Conservation (phyloP, 2,329 filamentous ascomycete species). For the Colletotrichum lentis region DNA sequence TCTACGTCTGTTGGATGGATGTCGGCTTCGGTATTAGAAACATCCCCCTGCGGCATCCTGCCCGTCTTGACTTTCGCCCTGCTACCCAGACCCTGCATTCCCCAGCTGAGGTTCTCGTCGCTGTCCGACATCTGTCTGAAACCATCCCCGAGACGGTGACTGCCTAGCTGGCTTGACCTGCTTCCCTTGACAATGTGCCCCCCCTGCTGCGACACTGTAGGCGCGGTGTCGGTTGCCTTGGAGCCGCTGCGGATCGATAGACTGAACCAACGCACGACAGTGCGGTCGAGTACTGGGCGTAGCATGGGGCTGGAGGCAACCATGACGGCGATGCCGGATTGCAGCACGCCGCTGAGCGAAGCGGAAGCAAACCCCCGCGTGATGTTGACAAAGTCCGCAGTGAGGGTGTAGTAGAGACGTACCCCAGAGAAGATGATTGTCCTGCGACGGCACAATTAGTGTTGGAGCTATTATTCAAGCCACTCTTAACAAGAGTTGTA, state of each 20-base stretch:
- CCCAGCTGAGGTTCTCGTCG: conserved; percentile 40
- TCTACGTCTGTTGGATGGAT: neutral
- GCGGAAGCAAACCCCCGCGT: conserved; percentile 32
- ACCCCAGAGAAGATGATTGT: conserved; percentile 38
- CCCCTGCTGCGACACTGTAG: neutral
- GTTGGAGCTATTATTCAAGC: too few species aligned
- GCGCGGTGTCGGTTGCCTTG: neutral
- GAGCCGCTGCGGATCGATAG: neutral
- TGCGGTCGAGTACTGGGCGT: conserved; percentile 39
- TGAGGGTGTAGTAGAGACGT: conserved; percentile 36
- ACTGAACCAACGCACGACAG: conserved; percentile 25
- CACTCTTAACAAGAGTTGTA: too few species aligned
- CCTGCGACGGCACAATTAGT: conserved; percentile 1
- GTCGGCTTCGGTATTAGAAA: neutral
- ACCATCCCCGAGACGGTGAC: neutral
- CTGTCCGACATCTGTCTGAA: conserved; percentile 39
- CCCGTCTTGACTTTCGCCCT: neutral
- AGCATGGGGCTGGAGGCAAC: conserved; percentile 39
- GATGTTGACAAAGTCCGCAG: conserved; percentile 36
- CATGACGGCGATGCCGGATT: conserved; percentile 38
- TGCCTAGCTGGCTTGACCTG: neutral
- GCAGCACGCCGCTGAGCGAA: conserved; percentile 33
- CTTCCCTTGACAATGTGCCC: neutral
- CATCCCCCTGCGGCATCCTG: too few species aligned
- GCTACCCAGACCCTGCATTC: conserved; percentile 17